A percentile compares a stretch with the other conserved stretches of the same genome.
Evolutionary conservation across 192 early-diverging fungal species (phyloP).

Genomic region (Coemansia sp.): DNA sequence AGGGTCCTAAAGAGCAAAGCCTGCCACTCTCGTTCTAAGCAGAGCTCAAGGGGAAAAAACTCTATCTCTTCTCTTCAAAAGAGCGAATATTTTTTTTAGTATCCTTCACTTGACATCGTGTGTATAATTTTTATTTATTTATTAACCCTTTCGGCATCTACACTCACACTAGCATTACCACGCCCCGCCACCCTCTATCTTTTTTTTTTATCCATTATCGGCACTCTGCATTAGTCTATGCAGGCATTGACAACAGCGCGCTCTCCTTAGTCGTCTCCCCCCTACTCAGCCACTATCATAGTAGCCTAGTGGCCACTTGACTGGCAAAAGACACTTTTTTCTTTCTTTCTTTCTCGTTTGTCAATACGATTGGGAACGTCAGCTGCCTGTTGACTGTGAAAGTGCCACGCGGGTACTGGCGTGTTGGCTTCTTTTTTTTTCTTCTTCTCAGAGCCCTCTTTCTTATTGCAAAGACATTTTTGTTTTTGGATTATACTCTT

Average conservation of each 20-base stretch:
- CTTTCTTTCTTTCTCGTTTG: neutral
- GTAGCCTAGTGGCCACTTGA: constrained; percentile 11
- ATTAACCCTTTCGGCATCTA: constrained; percentile 10
- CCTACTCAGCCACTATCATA: neutral
- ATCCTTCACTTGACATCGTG: constrained; percentile 9
- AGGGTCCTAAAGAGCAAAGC: constrained; percentile 1
- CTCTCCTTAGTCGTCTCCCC: constrained; percentile 12
- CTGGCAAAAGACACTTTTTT: constrained; percentile 6
- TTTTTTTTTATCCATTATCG: constrained; percentile 8
- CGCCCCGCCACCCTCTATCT: constrained; percentile 3
- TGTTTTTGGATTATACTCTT: constrained; percentile 24
- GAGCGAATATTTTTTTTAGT: constrained; percentile 1
- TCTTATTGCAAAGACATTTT: constrained; percentile 24
- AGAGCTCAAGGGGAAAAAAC: neutral
- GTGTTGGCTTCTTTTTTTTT: constrained; percentile 9
- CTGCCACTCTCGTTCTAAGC: neutral
- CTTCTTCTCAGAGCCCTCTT: constrained; percentile 28
- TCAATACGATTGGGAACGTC: constrained; percentile 7
- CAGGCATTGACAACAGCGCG: constrained; percentile 29
- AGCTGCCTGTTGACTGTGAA: constrained; percentile 9
- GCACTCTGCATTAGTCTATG: constrained; percentile 27
- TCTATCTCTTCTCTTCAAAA: constrained; percentile 11
- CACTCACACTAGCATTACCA: constrained; percentile 1
- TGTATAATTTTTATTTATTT: neutral
- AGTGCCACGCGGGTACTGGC: neutral